A percentile compares a stretch with the other conserved stretches of the same genome.
Evolutionary conservation across 1,139 yeast species (phyloP).

Genomic region (Suhomyces ambrosiae): DNA sequence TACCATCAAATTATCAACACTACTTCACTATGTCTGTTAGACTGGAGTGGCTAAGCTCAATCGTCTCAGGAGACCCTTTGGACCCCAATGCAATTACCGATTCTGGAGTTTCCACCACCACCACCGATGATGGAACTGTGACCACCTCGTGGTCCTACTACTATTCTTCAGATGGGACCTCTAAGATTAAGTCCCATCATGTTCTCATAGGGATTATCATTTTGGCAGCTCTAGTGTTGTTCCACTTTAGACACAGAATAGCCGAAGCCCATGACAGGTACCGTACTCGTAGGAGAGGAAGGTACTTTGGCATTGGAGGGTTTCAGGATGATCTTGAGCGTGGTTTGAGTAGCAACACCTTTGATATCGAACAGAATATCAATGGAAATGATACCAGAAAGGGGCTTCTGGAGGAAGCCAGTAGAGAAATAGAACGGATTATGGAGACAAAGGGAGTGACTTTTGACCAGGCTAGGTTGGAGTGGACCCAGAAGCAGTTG

Average conservation of each 20-base stretch:
- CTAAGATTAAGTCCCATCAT: conserved; percentile 11
- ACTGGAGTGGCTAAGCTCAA: too few relatives aligned
- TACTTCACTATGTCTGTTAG: too few relatives aligned
- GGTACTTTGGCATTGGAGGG: conserved; percentile 25
- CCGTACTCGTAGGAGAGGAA: conserved; percentile 17
- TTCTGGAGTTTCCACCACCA: conserved; percentile 1
- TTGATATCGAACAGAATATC: conserved; percentile 55
- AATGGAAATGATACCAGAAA: conserved; percentile 53
- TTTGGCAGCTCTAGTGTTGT: conserved; percentile 13
- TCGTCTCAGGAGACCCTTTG: too few relatives aligned
- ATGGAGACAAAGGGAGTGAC: conserved; percentile 53
- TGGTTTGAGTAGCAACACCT: conserved; percentile 66
- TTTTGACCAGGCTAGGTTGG: conserved; percentile 72
- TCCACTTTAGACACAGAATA: conserved; percentile 18
- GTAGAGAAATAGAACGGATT: conserved; percentile 50
- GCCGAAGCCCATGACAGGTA: conserved; percentile 20
- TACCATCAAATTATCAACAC: too few relatives aligned
- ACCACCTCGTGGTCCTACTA: conserved; percentile 6
- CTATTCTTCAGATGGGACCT: conserved; percentile 11
- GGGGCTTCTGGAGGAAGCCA: conserved; percentile 63
- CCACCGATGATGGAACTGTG: conserved; percentile 2
- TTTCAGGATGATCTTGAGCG: conserved; percentile 62
- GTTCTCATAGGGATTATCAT: conserved; percentile 6
- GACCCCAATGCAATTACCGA: neutral
- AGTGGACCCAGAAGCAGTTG: conserved; percentile 51